Evolutionary conservation across 2,329 filamentous ascomycete genomes (phyloP), one percentile per base, ranked within the genome.

Genomic region (Microsporum audouinii): DNA sequence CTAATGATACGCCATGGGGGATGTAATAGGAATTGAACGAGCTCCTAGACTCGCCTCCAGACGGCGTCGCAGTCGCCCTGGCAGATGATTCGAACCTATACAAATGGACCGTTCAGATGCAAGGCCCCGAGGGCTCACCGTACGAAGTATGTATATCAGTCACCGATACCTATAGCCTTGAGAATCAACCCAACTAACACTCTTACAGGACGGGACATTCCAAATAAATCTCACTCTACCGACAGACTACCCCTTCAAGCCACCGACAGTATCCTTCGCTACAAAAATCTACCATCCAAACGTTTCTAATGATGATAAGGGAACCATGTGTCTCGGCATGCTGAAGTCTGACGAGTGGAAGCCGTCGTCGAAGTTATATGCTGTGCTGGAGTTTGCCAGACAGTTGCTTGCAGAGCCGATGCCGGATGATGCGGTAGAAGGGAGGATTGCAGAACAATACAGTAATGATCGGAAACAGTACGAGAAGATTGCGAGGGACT

Each of bases 201-300:
- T 36, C n/a, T 14, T 49, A 62, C 65, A 87, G 79, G 86, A 84
- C 68, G 91, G 91, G 70, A 78, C 77, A 66, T 96, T 90, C 82
- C 83, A 83, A 66, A 77, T 96, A 63, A 76, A 85, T 64, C 79
- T 96, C 67, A 80, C 76, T 45, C 84, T 96, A 8, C 90, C 91
- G 51, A 94, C 97, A 71, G 94, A 99, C 78, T 99, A 99, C 73
- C 94, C 94, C 49, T 99, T 99, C 94, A 96, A 91, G 47, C 92
- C 94, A 58, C 94, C 94, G 53, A 96, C 96, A 80, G 96, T 99
- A 71, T 89, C 94, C 61, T 99, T 99, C 77, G 81, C 97, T 59
- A 99, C 95, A 68, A 96, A 96, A 78, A 97, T 99, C 79, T 96
- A 95, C 82, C 91, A 96, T 78, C 91, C 91, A 51, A 96, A 96